A percentile compares a stretch with the other conserved stretches of the same genome.
These are phyloP conservation scores for Chaetomiaceae sp. DNA, from an alignment of 2,329 filamentous ascomycete species.

Conservation along the genomic window DNA sequence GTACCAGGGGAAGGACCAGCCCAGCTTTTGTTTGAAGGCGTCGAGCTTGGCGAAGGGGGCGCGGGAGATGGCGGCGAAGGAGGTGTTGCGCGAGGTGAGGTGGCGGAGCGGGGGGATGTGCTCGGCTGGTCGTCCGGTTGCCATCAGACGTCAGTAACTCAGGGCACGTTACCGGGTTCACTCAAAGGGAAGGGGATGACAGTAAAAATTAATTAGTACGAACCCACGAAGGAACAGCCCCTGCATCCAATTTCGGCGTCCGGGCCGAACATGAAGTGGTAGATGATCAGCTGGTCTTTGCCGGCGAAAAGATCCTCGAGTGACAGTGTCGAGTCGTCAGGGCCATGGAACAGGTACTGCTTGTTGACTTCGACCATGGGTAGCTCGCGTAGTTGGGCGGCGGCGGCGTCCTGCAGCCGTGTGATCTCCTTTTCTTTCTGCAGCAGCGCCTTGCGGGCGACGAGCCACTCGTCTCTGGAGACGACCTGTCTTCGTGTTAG, in stretches of 20 bases:
- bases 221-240: background rate
- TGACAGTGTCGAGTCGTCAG: background rate
- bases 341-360: background rate
- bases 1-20: background rate
- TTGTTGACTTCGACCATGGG: background rate
- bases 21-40: background rate
- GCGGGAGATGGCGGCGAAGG: background rate
- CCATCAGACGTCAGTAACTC: background rate
- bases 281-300: background rate
- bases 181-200: too few species aligned
- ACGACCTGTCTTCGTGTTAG: background rate
- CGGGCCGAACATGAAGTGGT: background rate
- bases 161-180: too few species aligned
- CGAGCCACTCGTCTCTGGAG: background rate
- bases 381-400: background rate
- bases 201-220: background rate
- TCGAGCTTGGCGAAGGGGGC: background rate
- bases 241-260: background rate
- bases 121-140: background rate
- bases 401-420: background rate
- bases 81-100: background rate
- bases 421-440: background rate
- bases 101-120: background rate
- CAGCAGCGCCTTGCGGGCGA: background rate
- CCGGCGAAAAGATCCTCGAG: background rate